Evolutionary conservation across 306 rosid genomes (phyloP).

Genomic region (Geum urbanum): DNA sequence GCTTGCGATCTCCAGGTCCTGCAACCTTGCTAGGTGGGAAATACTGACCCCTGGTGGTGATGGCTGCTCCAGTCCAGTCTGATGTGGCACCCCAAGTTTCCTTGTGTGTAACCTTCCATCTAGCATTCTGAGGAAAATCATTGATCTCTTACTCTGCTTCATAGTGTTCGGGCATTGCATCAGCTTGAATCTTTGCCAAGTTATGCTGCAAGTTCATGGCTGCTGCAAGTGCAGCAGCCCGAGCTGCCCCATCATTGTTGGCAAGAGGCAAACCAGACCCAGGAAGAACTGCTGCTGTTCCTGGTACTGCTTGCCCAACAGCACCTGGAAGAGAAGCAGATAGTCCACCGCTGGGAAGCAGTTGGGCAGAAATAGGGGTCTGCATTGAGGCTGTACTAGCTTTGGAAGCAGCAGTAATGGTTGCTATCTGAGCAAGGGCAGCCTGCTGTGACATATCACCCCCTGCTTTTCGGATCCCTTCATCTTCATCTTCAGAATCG

Average conservation of each 20-base stretch:
- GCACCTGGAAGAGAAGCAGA: constrained; percentile 60
- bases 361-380: constrained; percentile 49
- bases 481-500: constrained; percentile 94
- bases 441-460: constrained; percentile 85
- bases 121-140: constrained; percentile 95
- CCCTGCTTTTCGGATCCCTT: constrained; percentile 76
- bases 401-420: constrained; percentile 71
- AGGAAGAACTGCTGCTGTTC: constrained; percentile 46
- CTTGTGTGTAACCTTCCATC: constrained; percentile 98
- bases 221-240: constrained; percentile 73
- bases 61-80: constrained; percentile 97
- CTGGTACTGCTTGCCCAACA: constrained; percentile 32
- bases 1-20: constrained; percentile 91
- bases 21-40: constrained; percentile 74
- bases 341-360: constrained; percentile 57
- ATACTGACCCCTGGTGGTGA: constrained; percentile 91
- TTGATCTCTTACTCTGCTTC: constrained; percentile 93
- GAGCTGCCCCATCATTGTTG: constrained; percentile 69
- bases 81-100: constrained; percentile 90
- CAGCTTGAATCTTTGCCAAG: constrained; percentile 77
- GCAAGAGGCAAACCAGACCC: constrained; percentile 49
- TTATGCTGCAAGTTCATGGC: constrained; percentile 89
- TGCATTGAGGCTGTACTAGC: constrained; percentile 41
- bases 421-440: constrained; percentile 69
- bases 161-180: constrained; percentile 85